Evolutionary conservation across 1,284 basidiomycete species (phyloP).

Genomic region (Moniliophthora roreri): DNA sequence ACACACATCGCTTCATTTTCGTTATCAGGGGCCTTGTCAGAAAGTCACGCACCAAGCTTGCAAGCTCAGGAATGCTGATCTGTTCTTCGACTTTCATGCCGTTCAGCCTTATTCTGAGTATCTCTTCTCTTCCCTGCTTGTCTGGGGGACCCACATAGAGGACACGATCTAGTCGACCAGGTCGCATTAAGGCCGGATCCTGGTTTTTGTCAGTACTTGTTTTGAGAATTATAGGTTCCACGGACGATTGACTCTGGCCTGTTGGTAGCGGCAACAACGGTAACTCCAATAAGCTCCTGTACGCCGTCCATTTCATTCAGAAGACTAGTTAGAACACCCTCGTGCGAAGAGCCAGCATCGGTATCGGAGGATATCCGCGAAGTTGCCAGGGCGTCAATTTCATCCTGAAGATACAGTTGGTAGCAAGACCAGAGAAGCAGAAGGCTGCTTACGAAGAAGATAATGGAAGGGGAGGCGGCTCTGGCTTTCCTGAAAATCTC

Average conservation of each 20-base stretch:
- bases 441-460: conserved; percentile 83
- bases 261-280: conserved; percentile 95
- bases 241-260: conserved; percentile 89
- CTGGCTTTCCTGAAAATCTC: conserved; percentile 96
- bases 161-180: conserved; percentile 93
- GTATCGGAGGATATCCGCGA: conserved; percentile 68
- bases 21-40: not conserved
- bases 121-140: conserved; percentile 75
- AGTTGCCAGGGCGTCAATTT: conserved; percentile 92
- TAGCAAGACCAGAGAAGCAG: conserved; percentile 11
- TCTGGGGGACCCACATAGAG: conserved; percentile 95
- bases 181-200: conserved; percentile 95
- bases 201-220: conserved; percentile 35
- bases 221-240: too few species aligned
- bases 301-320: conserved; percentile 99
- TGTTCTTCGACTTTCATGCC: conserved; percentile 81
- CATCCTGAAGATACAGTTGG: conserved; percentile 63
- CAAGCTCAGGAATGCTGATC: conserved; percentile 72
- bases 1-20: not conserved
- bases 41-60: conserved; percentile 59
- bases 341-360: conserved; percentile 59
- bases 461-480: conserved; percentile 89
- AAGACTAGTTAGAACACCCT: conserved; percentile 90
- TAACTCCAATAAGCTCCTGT: conserved; percentile 90
- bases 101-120: conserved; percentile 74